Evolutionary conservation across 345 rosid species (phyloP), one percentile per base, ranked within the genome.

Genomic region (Salix arbutifolia): DNA sequence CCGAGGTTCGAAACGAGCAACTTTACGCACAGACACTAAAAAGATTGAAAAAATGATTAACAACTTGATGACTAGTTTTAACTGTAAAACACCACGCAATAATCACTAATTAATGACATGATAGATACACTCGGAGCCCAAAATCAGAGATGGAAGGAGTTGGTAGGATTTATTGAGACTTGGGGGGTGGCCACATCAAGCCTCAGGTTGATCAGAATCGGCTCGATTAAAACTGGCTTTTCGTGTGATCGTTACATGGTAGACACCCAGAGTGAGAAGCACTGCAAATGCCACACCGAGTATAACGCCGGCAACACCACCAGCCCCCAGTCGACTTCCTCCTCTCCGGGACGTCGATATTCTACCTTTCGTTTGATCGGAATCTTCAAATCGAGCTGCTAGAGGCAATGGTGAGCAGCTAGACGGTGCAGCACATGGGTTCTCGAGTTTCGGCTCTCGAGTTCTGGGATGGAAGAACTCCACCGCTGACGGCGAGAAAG

Each of bases 381-480:
- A 30, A 18, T 81, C 78, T 10, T 60, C 86, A 25, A 86, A 79
- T 76, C 87, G 85, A 79, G 97, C 91, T 70, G 93, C 91, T 23
- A 87, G 40, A 1, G 97, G 92, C 65, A 89, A 79, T n/a, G 96
- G 93, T 0, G 97, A 85, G 79, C 94, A 88, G 60, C 74, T 62
- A 6, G 89, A 81, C 12, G 73, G 58, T 62, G 73, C 72, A 0
- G 76, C 67, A 50, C 90, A 87, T 0, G 86, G 82, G 48, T 33
- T 76, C 52, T 67, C 74, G 19, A 75, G 30, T 31, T 76, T 70
- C 2, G 84, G 76, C 21, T 74, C 78, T 69, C 74, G 84, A n/a
- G 87, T 80, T 72, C 87, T 86, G 4, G 97, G 90, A 71, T 96
- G 92, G 85, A 96, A 96, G 84, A 96, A 96, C 13, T 89, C 90